These are phyloP conservation scores for Dalbergia oliveri DNA, from an alignment of 306 rosid genomes.

Conservation along the genomic window DNA sequence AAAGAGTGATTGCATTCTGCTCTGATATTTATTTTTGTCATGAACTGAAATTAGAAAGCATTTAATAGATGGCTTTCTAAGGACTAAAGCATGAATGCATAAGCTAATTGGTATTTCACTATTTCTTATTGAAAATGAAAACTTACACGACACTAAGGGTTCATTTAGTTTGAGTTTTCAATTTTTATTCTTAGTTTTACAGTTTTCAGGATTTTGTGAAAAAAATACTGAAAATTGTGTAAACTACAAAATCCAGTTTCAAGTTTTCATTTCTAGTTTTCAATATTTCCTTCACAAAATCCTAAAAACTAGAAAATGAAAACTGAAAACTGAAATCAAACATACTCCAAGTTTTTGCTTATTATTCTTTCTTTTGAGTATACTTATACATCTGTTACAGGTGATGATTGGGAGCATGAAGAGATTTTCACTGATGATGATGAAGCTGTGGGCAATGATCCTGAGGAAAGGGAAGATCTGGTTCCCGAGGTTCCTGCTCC, in stretches of 20 bases:
- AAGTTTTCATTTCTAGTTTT: no score
- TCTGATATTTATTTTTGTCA: conserved; percentile 6
- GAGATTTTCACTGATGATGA: conserved; percentile 98
- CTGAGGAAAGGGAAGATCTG: conserved; percentile 95
- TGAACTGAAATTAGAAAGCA: conserved; percentile 15
- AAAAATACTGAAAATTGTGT: no score
- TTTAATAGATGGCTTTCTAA: conserved; percentile 7
- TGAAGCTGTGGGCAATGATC: conserved; percentile 92
- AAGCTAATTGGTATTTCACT: neutral
- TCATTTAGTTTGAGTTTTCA: no score
- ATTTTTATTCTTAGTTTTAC: no score
- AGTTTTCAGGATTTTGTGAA: no score
- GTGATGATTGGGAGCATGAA: conserved; percentile 99
- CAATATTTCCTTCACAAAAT: no score
- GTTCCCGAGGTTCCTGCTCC: conserved; percentile 98
- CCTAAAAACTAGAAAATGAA: neutral
- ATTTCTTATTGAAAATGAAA: conserved; percentile 24
- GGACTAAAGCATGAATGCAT: conserved; percentile 16
- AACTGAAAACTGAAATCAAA: conserved; percentile 12
- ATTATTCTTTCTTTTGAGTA: neutral
- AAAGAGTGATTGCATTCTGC: conserved; percentile 14
- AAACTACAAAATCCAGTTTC: no score
- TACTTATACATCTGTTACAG: conserved; percentile 52
- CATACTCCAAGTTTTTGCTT: neutral
- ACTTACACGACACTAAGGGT: conserved; percentile 10